A percentile compares a stretch with the other conserved stretches of the same genome.
Conservation (phyloP, 345 rosid species). For the Melaleuca alternifolia region DNA sequence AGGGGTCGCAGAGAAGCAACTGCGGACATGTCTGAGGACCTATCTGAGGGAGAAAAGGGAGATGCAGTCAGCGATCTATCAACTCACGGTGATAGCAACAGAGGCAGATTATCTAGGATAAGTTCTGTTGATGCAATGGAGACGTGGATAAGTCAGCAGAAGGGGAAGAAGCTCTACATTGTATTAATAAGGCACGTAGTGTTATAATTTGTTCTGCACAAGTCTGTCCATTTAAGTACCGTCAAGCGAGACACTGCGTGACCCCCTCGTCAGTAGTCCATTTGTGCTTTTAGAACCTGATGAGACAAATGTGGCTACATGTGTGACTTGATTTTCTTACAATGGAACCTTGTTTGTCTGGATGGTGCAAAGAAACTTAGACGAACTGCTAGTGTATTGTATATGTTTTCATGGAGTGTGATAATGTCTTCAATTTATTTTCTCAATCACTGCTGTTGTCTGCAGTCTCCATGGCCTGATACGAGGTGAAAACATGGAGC, state of each 20-base stretch:
- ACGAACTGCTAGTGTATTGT: background rate
- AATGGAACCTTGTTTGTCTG: background rate
- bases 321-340: background rate
- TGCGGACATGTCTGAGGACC: conserved; percentile 51
- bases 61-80: conserved; percentile 27
- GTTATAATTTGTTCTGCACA: background rate
- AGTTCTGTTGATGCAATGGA: conserved; percentile 45
- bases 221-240: background rate
- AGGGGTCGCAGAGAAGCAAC: conserved; percentile 44
- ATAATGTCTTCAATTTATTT: background rate
- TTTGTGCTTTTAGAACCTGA: background rate
- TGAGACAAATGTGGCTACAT: background rate
- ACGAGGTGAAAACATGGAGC: conserved; percentile 41
- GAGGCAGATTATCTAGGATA: conserved; percentile 33
- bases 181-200: conserved; percentile 29
- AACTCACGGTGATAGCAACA: conserved; percentile 29
- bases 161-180: conserved; percentile 18
- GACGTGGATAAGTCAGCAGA: conserved; percentile 33
- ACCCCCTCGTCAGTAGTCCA: background rate
- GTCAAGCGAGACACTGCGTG: background rate
- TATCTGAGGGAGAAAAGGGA: conserved; percentile 49
- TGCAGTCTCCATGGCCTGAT: conserved; percentile 44
- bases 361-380: background rate
- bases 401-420: background rate
- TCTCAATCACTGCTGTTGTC: background rate